Evolutionary conservation across 2,329 filamentous ascomycete genomes (phyloP), one percentile per base, ranked within the genome.

Genomic region (Alternaria incomplexa): DNA sequence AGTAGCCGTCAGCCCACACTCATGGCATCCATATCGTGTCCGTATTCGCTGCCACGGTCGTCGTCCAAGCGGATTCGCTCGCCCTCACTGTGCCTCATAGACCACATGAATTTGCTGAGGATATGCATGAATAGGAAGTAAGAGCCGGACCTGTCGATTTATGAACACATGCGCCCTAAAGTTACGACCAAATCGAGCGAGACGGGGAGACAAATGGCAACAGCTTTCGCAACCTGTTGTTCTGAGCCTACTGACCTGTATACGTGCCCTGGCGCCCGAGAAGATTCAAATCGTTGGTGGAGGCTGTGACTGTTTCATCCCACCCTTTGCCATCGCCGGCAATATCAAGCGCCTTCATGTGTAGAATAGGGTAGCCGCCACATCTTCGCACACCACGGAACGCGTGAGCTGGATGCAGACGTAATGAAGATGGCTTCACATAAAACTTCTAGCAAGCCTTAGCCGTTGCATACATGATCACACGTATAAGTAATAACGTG

Each of bases 1-100:
- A 88, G 15, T 86, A 88, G 75, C 91, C 89, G 1, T 82, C 80
- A 0, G 90, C 85, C 85, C 87, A 82, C 23, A 89, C 89, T n/a
- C 81, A 80, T 1, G 81, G 78, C 17, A 88, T 81, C 89, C 89
- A 92, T 2, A 84, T 79, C 0, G 88, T 86, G 4, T 84, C 80
- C 0, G 83, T 81, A 0, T 85, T 82, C 56, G 83, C 78, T 82
- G 77, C 2, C 76, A 76, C 2, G 72, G 83, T 22, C 84, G 83
- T 60, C 6, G 59, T 56, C 72, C 70, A 76, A 6, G 71, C 67
- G 5, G 63, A 63, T 47, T 75, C 75, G 56, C 91, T 91, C 3
- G 71, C 70, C 57, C 22, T 40, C 25, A 32, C 47, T 44, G 13
- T 58, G 40, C 15, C 47, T 40, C 52, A 57, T 51, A 8, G 56